Evolutionary conservation across 176 grass and related monocot species (phyloP).

Genomic region (Puccinellia tenuiflora): DNA sequence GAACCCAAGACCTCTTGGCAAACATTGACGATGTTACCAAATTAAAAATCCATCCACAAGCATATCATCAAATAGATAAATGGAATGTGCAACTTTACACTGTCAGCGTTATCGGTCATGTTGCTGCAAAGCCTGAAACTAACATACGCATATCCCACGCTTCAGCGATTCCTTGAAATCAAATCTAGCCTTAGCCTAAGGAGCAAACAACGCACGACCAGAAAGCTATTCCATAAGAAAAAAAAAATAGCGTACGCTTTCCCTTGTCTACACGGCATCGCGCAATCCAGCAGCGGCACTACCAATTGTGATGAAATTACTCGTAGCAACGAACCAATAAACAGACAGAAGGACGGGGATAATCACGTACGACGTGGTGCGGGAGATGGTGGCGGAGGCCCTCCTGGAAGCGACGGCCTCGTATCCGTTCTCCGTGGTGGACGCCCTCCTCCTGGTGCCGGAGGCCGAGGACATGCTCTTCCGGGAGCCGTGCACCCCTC

Average conservation of each 20-base stretch:
- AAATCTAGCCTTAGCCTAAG: background rate
- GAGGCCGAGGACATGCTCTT: constrained; percentile 35
- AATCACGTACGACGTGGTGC: constrained; percentile 32
- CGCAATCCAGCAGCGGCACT: background rate
- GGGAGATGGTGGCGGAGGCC: constrained; percentile 49
- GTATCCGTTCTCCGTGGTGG: constrained; percentile 48
- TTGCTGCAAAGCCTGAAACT: background rate
- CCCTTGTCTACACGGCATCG: background rate
- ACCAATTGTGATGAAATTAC: background rate
- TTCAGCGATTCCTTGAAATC: background rate
- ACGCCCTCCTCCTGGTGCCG: constrained; percentile 36
- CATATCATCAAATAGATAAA: background rate
- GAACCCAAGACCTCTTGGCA: too few species aligned
- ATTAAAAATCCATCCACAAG: background rate
- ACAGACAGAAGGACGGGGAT: background rate
- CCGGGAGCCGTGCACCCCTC: constrained; percentile 32
- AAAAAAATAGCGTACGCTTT: background rate
- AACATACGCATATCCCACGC: background rate
- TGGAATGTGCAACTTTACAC: background rate
- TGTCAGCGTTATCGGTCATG: background rate
- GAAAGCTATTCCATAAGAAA: background rate
- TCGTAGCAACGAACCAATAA: background rate
- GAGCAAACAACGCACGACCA: background rate
- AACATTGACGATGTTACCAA: background rate
- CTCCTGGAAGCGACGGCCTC: constrained; percentile 18